A percentile compares a stretch with the other conserved stretches of the same genome.
Evolutionary conservation across 805 yeast species (phyloP).

Genomic region (Spathaspora gorwiae): DNA sequence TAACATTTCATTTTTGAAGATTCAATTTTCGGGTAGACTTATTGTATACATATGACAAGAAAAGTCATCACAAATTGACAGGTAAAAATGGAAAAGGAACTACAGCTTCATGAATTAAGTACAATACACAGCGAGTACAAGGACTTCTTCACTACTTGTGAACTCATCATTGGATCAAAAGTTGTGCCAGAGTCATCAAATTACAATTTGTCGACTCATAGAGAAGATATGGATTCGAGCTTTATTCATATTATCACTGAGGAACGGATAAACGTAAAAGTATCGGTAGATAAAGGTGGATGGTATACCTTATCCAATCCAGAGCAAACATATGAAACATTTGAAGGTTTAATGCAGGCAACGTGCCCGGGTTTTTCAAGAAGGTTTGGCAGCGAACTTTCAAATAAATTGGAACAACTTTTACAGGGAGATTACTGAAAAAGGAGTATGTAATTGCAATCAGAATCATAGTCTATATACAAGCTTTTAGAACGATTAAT

Average conservation of each 20-base stretch:
- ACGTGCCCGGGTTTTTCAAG: conserved; percentile 18
- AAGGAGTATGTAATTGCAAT: too few relatives aligned
- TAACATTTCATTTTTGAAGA: too few relatives aligned
- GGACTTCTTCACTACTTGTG: conserved; percentile 15
- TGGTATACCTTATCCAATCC: conserved; percentile 18
- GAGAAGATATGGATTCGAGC: background rate
- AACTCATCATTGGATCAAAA: conserved; percentile 5
- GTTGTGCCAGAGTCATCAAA: background rate
- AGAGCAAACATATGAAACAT: conserved; percentile 20
- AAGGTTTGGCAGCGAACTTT: conserved; percentile 15
- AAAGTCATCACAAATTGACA: background rate
- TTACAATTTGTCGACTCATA: background rate
- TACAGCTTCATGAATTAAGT: conserved; percentile 16
- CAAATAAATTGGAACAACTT: conserved; percentile 13
- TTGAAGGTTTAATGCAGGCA: conserved; percentile 27
- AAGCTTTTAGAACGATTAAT: too few relatives aligned
- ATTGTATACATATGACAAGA: too few relatives aligned
- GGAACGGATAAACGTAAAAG: conserved; percentile 11
- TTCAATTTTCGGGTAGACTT: too few relatives aligned
- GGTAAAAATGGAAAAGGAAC: conserved; percentile 11
- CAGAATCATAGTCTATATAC: too few relatives aligned
- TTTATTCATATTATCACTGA: conserved; percentile 12
- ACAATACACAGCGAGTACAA: conserved; percentile 18
- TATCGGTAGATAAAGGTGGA: conserved; percentile 24
- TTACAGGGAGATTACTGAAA: too few relatives aligned